Evolutionary conservation across 2,329 filamentous ascomycete species (phyloP).

Genomic region (Cladosporium sp.): DNA sequence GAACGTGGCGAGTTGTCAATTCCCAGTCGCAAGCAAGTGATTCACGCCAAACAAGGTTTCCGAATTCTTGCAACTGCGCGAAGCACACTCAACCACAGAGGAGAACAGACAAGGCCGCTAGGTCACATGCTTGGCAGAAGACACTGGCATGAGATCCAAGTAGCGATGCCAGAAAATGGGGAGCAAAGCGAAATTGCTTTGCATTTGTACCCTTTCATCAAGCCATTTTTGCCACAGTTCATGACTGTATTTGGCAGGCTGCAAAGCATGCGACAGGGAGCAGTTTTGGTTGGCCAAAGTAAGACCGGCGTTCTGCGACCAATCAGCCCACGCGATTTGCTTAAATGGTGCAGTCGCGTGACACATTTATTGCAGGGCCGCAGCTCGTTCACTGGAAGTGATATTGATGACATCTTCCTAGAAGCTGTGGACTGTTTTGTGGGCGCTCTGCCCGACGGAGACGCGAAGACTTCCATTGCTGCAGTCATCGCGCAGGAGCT

Average conservation of each 20-base stretch:
- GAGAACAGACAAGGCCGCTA: conserved; percentile 69
- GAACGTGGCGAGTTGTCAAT: conserved; percentile 90
- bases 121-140: conserved; percentile 74
- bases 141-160: conserved; percentile 78
- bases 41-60: conserved; percentile 81
- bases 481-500: conserved; percentile 79
- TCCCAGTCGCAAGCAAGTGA: conserved; percentile 80
- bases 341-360: conserved; percentile 88
- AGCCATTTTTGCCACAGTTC: conserved; percentile 56
- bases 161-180: conserved; percentile 63
- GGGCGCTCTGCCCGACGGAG: conserved; percentile 70
- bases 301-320: conserved; percentile 60
- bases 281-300: conserved; percentile 49
- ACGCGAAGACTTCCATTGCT: conserved; percentile 61
- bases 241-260: conserved; percentile 58
- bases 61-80: conserved; percentile 89
- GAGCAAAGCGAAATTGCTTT: conserved; percentile 76
- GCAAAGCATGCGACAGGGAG: conserved; percentile 41
- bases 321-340: conserved; percentile 72
- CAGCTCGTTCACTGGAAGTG: conserved; percentile 65
- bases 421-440: conserved; percentile 93
- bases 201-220: conserved; percentile 68
- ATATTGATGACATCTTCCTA: conserved; percentile 85
- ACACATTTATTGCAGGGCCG: conserved; percentile 62
- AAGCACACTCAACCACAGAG: conserved; percentile 63